phyloP scores from a whole-genome alignment of 805 yeast species.

The Suhomyces sp. region DNA sequence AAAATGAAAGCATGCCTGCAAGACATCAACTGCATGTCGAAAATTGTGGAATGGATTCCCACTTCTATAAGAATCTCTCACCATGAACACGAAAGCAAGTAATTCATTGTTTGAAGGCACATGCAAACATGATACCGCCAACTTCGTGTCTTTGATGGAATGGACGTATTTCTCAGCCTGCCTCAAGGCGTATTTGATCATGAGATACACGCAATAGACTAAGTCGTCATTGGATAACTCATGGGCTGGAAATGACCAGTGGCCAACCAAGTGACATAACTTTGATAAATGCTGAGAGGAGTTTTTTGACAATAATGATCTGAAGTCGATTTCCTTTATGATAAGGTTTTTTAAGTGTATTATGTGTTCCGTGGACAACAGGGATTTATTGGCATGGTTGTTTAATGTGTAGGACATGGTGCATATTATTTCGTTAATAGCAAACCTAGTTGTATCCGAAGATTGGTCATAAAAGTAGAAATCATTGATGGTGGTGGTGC shows the following conservation, averaged over 20 bases:
- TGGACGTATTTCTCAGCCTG: conserved; percentile 16
- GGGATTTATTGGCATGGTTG: conserved; percentile 25
- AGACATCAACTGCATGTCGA: conserved; percentile 92
- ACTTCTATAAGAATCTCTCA: conserved; percentile 76
- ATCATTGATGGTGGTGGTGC: conserved; percentile 21
- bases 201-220: conserved; percentile 55
- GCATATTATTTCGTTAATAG: conserved; percentile 16
- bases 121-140: conserved; percentile 5
- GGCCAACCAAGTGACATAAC: conserved; percentile 45
- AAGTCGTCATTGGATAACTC: conserved; percentile 64
- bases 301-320: conserved; percentile 24
- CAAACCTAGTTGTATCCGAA: conserved; percentile 1
- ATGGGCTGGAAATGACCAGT: conserved; percentile 74
- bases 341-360: conserved; percentile 24
- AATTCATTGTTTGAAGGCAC: conserved; percentile 42
- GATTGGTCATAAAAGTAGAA: conserved; percentile 7
- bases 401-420: conserved; percentile 37
- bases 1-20: conserved; percentile 82
- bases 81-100: conserved; percentile 58
- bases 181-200: conserved; percentile 47
- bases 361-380: conserved; percentile 20
- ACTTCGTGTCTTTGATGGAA: conserved; percentile 2
- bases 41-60: conserved; percentile 94
- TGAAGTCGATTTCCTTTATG: conserved; percentile 31
- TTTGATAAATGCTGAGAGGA: conserved; percentile 23